Evolutionary conservation across 257 asterid species (phyloP), one percentile per base, ranked within the genome.

Genomic region (Asclepias syriaca): DNA sequence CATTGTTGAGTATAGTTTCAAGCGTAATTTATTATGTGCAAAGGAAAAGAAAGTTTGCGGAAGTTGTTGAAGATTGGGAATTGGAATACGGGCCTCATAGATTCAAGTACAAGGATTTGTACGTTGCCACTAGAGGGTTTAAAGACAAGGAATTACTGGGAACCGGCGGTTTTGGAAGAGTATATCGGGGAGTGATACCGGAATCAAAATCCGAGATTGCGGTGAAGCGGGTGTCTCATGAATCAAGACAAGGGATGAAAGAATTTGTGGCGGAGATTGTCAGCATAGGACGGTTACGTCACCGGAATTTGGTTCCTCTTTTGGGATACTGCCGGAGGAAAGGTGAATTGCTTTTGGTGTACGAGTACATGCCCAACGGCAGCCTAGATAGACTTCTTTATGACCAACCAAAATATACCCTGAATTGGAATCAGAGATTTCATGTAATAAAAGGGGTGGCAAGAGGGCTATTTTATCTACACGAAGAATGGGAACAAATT

Each of bases 351-450:
- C 86, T 86, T 19, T 58, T 90, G 77, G 92, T 87, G 21, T 89
- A 89, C 27, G 96, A 89, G 0, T 87, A 75, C 82, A 89, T 89
- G 96, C 84, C 89, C 2, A 86, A 87, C 22, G 95, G 96, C 27
- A 88, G 96, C 67, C 77, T 88, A 1, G 96, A 90, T 70, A 90
- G 74, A 49, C 82, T 59, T 50, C 71, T 90, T 1, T 81, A 79
- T 13, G 80, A 80, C 45, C 68, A 76, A 8, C 89, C 90, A 0
- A 34, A 67, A 12, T 22, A 1, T 7, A 77, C 79, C 19, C 87
- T 90, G 7, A 77, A 61, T 37, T 88, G 96, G 96, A 78, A 39
- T 8, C 91, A 86, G 10, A 74, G 95, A 16, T 80, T 84, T 68
- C 50, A 67, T 5, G 80, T 88, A 15, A 81, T 90, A 70, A 81